These are phyloP conservation scores for Podosphaera leucotricha DNA, from an alignment of 2,329 filamentous ascomycete species.

Conservation along the genomic window DNA sequence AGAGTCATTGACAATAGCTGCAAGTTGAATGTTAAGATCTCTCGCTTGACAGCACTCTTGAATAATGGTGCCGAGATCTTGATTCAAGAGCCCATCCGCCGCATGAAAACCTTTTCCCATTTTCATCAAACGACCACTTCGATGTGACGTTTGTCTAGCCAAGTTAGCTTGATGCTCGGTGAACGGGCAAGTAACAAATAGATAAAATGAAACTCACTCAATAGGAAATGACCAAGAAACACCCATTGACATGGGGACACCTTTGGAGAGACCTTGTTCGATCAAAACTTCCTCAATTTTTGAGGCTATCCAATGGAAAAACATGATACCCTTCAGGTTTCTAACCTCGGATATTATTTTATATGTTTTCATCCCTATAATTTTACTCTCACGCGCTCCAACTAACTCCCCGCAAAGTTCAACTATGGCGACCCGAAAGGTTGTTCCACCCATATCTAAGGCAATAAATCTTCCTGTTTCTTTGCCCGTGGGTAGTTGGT, in stretches of 20 bases:
- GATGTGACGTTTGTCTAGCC: conserved; percentile 37
- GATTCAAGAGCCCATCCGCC: conserved; percentile 29
- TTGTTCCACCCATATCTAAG: conserved; percentile 46
- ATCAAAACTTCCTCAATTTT: conserved; percentile 32
- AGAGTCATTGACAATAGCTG: conserved; percentile 42
- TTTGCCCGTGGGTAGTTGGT: conserved; percentile 34
- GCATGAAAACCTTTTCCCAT: conserved; percentile 47
- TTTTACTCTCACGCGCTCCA: conserved; percentile 21
- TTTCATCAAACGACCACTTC: conserved; percentile 30
- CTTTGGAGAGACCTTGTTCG: conserved; percentile 16
- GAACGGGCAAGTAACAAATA: background rate
- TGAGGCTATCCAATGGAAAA: conserved; percentile 46
- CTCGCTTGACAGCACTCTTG: conserved; percentile 24
- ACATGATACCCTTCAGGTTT: conserved; percentile 30
- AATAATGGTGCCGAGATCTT: conserved; percentile 36
- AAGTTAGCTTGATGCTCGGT: conserved; percentile 13
- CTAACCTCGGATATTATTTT: conserved; percentile 32
- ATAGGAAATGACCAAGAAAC: conserved; percentile 49
- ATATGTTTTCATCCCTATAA: conserved; percentile 30
- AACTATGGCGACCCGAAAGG: conserved; percentile 38
- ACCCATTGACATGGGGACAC: conserved; percentile 28
- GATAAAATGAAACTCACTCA: conserved; percentile 25
- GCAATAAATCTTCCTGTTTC: conserved; percentile 37
- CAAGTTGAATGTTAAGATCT: conserved; percentile 29
- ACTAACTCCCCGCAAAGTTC: conserved; percentile 26